phyloP scores from a whole-genome alignment of 148 eudicot species.

The Cornus controversa region DNA sequence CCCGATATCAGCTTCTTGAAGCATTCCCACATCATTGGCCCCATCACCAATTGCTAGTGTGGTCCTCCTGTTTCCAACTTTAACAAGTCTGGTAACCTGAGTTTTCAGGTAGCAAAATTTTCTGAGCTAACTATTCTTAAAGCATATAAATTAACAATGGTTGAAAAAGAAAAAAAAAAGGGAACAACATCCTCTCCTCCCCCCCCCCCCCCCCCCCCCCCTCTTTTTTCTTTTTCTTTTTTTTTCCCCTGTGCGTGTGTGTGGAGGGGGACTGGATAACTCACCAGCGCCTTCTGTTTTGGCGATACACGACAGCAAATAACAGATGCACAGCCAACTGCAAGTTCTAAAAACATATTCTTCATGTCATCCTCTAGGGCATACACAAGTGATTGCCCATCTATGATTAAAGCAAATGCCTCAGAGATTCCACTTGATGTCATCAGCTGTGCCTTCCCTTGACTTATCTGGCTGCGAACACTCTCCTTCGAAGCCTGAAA shows the following conservation, averaged over 20 bases:
- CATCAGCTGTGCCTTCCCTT: slow-evolving; percentile 46
- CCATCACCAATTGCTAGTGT: slow-evolving; percentile 74
- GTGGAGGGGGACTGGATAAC: slow-evolving; percentile 15
- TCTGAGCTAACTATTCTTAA: background rate
- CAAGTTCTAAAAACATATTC: slow-evolving; percentile 63
- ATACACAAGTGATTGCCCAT: slow-evolving; percentile 82
- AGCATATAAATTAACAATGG: background rate
- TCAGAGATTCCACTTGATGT: slow-evolving; percentile 38
- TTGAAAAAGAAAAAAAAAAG: background rate
- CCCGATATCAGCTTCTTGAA: slow-evolving; percentile 81
- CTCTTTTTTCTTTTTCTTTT: too few species aligned
- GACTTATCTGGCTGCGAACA: slow-evolving; percentile 59
- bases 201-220: background rate
- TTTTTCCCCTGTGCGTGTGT: background rate
- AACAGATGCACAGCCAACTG: slow-evolving; percentile 80
- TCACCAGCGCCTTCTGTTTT: slow-evolving; percentile 91
- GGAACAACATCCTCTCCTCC: background rate
- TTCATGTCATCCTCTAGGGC: slow-evolving; percentile 75
- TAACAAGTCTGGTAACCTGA: slow-evolving; percentile 70
- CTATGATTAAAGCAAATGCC: slow-evolving; percentile 83
- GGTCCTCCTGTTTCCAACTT: slow-evolving; percentile 47
- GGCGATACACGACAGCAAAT: slow-evolving; percentile 97
- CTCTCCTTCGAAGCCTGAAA: slow-evolving; percentile 64
- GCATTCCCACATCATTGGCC: slow-evolving; percentile 80
- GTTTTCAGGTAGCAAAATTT: background rate